Conservation (phyloP, 2,329 filamentous ascomycete genomes). For the Cladosporium sp. region DNA sequence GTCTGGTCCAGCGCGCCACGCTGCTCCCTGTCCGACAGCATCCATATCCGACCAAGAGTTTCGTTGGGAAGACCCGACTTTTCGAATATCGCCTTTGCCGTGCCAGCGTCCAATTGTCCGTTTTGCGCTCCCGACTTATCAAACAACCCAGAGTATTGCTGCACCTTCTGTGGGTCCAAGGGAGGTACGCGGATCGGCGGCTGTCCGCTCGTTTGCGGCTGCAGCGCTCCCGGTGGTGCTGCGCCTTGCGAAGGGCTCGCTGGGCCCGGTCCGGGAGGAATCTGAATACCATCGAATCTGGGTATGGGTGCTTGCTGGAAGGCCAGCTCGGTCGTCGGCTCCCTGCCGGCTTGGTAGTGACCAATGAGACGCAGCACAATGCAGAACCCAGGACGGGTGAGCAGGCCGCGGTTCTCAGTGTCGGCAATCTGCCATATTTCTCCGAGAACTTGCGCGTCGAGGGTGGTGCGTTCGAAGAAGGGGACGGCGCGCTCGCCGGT, state of each 20-base stretch:
- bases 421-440: conserved; percentile 99
- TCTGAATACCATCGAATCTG: conserved; percentile 76
- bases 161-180: conserved; percentile 80
- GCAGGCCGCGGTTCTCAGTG: conserved; percentile 88
- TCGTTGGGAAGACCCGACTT: conserved; percentile 88
- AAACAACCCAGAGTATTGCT: conserved; percentile 85
- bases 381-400: conserved; percentile 90
- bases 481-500: conserved; percentile 94
- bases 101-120: conserved; percentile 65
- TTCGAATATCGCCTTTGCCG: conserved; percentile 92
- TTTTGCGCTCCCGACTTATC: conserved; percentile 79
- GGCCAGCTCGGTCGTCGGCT: conserved; percentile 76
- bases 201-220: conserved; percentile 32
- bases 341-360: conserved; percentile 84
- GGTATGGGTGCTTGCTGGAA: conserved; percentile 84
- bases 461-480: conserved; percentile 94
- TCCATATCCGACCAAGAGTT: conserved; percentile 91
- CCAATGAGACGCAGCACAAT: conserved; percentile 91
- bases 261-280: conserved; percentile 29
- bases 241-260: conserved; percentile 21
- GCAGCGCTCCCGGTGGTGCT: conserved; percentile 25
- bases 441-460: conserved; percentile 80
- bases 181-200: conserved; percentile 82
- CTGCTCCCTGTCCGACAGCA: conserved; percentile 88
- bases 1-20: conserved; percentile 79